Base-by-base conservation (phyloP, 768 basidiomycete species). In the Macrocybe gigantea region DNA sequence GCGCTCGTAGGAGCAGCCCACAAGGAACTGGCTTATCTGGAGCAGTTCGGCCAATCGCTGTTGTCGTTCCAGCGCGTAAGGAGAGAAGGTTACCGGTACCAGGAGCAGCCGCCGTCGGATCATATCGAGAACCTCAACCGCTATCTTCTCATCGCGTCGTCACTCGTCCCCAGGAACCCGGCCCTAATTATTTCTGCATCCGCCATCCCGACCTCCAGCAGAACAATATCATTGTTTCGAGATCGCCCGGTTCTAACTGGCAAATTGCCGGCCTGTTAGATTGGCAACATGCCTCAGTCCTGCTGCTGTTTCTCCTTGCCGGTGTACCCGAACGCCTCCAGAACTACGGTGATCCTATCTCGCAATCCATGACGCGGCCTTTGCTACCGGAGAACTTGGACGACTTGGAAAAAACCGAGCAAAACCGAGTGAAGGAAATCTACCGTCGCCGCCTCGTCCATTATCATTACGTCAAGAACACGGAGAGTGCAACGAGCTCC, bases 271-370 rank as follows among this genome's bases (percentile, higher is more conserved):
- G 75, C 64, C 51, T 77, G 62, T 10, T 77, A 47, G 76, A 78
- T 70, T 78, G 75, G 77, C 77, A 79, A 67, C 75, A 79, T 62
- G 50, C 78, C 53, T 64, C 75, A 4, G 73, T 80, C 65, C 68
- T 79, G 31, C 77, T 78, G 58, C 22, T 52, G 53, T 79, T 74
- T 64, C 77, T 80, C 65, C 69, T 66, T 49, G 66, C 73, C 33
- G 65, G 70, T 52, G 60, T 74, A 59, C 77, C 76, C 38, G 12
- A 62, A 46, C 58, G 56, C 22, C 43, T 79, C 1, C 74, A 76
- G 65, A 79, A 79, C 65, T 59, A 75, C 56, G 65, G 63, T 56
- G 77, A 78, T 50, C 34, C 50, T 11, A 54, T 59, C 54, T 76
- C 68, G 55, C 64, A 70, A 49, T 45, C 49, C 50, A 59, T 76